phyloP scores from a whole-genome alignment of 2,329 filamentous ascomycete species.

The Sporothrix inflata region DNA sequence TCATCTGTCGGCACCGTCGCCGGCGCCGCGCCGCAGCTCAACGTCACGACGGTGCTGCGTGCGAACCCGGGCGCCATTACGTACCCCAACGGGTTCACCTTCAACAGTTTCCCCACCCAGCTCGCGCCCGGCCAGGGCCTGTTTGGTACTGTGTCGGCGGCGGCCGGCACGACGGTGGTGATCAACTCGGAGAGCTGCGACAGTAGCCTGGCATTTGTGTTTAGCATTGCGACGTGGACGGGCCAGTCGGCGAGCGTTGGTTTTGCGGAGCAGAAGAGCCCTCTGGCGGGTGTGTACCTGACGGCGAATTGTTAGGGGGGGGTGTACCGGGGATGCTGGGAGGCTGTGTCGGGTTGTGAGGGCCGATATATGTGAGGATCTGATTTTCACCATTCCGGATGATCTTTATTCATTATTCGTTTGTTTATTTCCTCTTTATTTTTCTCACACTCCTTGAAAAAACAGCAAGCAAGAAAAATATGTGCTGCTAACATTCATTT shows the following conservation, averaged over 20 bases:
- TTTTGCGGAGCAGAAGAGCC: slow-evolving; percentile 14
- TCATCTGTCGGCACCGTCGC: neutral
- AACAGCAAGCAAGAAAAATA: neutral
- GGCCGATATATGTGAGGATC: neutral
- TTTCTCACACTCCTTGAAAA: neutral
- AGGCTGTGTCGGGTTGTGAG: too few species aligned
- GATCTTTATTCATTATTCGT: neutral
- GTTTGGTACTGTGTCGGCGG: slow-evolving; percentile 25
- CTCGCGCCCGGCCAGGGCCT: slow-evolving; percentile 24
- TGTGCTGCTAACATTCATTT: slow-evolving; percentile 3
- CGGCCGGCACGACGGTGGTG: slow-evolving; percentile 24
- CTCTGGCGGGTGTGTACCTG: slow-evolving; percentile 27
- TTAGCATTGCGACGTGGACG: slow-evolving; percentile 29
- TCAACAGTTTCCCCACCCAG: slow-evolving; percentile 12
- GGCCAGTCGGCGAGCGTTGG: slow-evolving; percentile 19
- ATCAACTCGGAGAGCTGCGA: slow-evolving; percentile 29
- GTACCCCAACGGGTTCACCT: slow-evolving; percentile 26
- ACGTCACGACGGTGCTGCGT: slow-evolving; percentile 27
- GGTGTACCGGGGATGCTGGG: neutral
- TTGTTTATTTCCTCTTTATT: neutral
- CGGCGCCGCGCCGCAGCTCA: slow-evolving; percentile 22
- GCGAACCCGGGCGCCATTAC: slow-evolving; percentile 22
- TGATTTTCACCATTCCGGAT: neutral
- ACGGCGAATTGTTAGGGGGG: slow-evolving; percentile 28
- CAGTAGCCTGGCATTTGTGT: slow-evolving; percentile 25